Base-by-base conservation (phyloP, 2,329 filamentous ascomycete genomes). In the Aspergillus transmontanensis region DNA sequence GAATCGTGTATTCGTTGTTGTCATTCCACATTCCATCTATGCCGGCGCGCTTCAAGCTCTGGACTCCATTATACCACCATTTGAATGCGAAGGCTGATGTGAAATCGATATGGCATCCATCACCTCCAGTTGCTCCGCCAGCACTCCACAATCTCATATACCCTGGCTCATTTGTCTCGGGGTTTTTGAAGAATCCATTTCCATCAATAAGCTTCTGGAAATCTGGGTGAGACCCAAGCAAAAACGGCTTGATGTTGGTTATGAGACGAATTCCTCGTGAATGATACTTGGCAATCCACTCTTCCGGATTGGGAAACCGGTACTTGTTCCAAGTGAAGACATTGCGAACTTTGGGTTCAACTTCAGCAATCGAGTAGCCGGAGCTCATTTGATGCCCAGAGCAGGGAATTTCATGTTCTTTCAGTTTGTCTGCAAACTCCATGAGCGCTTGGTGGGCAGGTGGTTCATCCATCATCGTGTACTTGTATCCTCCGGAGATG, bases 21-120 rank as follows among this genome's bases (percentile, higher is more conserved):
- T 92, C 90, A 67, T 92, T 92, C 90, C 90, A 92, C 78, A 92
- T 91, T 55, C 84, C 89, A 67, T 91, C 89, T 61, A 92, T 89
- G 1, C 89, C 89, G 10, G 86, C 78, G 30, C 85, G 78, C 60
- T 86, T 86, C 1, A 92, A 80, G 57, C 82, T 83, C 63, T 85
- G 83, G 10, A 90, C 86, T 1, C 90, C 89, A 0, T 90, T 80
- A 64, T 86, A 89, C 90, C 90, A 92, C 87, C 89, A 92, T 19
- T 87, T 79, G 70, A 87, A 92, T 0, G 87, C 89, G 0, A 84
- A 83, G 26, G 85, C 80, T 0, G 88, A 90, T 0, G 89, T 90
- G 68, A 92, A 92, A 73, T 92, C 90, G 53, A 92, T 86, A 65
- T 92, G 89, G 2, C 89, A 87, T 3, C 90, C 90, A 56, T 90